Conservation (phyloP, 2,329 filamentous ascomycete species). For the Coniochaeta prunicola region DNA sequence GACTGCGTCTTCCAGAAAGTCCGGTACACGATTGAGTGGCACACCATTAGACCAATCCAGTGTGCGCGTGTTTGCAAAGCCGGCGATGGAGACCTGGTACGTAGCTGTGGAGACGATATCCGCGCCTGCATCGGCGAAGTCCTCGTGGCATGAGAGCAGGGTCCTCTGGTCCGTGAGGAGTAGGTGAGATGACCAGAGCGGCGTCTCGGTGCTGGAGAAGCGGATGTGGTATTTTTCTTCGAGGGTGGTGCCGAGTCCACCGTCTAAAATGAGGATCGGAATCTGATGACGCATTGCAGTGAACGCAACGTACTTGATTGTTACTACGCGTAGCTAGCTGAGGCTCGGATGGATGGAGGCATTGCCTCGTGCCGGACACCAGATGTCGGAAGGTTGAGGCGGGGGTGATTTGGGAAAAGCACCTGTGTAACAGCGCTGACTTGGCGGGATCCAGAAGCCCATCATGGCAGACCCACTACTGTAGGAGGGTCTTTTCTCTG, state of each 20-base stretch:
- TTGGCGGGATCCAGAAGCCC: no score
- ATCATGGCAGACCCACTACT: no score
- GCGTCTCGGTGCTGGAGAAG: conserved; percentile 43
- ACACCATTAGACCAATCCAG: conserved; percentile 35
- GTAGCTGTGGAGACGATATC: conserved; percentile 62
- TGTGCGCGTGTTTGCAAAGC: conserved; percentile 44
- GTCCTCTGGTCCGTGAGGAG: conserved; percentile 46
- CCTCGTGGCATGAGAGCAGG: conserved; percentile 46
- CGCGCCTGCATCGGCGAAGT: conserved; percentile 48
- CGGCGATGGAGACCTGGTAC: conserved; percentile 54
- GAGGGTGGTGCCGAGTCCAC: conserved; percentile 60
- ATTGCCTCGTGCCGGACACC: no score
- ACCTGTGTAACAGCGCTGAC: no score
- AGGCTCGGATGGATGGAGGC: no score
- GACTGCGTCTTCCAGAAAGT: conserved; percentile 36
- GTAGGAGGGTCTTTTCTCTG: no score
- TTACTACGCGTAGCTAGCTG: no score
- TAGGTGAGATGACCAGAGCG: conserved; percentile 62
- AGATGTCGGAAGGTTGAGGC: no score
- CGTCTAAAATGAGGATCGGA: conserved; percentile 50
- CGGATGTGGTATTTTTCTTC: conserved; percentile 46
- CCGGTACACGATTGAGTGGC: conserved; percentile 25
- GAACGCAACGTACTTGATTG: background rate
- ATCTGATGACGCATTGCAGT: background rate
- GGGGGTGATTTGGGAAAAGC: no score